These are phyloP conservation scores for Wakefieldia striispora DNA, from an alignment of 768 basidiomycete species.

Conservation along the genomic window DNA sequence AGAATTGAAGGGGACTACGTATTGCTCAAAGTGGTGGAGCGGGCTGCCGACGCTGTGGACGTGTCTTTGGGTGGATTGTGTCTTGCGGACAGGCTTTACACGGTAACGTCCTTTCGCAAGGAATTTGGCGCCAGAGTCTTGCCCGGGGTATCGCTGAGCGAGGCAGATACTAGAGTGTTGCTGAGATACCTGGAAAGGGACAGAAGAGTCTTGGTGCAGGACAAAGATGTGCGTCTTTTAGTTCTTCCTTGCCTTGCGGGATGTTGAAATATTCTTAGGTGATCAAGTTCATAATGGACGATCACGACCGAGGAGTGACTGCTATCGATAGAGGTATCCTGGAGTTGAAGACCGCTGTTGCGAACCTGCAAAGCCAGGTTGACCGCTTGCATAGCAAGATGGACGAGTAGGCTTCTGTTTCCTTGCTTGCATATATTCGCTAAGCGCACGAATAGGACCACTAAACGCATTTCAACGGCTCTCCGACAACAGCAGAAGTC, in stretches of 20 bases:
- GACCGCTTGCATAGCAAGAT: slow-evolving; percentile 68
- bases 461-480: slow-evolving; percentile 60
- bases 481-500: slow-evolving; percentile 69
- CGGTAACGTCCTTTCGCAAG: slow-evolving; percentile 54
- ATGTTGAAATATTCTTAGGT: slow-evolving; percentile 43
- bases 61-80: slow-evolving; percentile 41
- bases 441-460: slow-evolving; percentile 47
- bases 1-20: slow-evolving; percentile 72
- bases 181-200: slow-evolving; percentile 82
- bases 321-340: slow-evolving; percentile 82
- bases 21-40: slow-evolving; percentile 59
- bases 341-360: slow-evolving; percentile 71
- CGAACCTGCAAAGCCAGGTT: slow-evolving; percentile 66
- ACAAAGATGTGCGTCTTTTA: slow-evolving; percentile 56
- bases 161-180: slow-evolving; percentile 65
- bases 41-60: slow-evolving; percentile 57
- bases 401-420: slow-evolving; percentile 51
- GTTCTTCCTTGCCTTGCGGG: background rate
- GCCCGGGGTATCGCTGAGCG: slow-evolving; percentile 47
- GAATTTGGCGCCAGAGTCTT: slow-evolving; percentile 50
- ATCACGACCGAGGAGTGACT: slow-evolving; percentile 49
- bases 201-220: slow-evolving; percentile 55
- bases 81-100: slow-evolving; percentile 63
- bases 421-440: background rate
- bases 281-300: slow-evolving; percentile 69